Evolutionary conservation across 371 early-diverging fungal species (phyloP), one percentile per base, ranked within the genome.

Genomic region (Rhizopus delemar): DNA sequence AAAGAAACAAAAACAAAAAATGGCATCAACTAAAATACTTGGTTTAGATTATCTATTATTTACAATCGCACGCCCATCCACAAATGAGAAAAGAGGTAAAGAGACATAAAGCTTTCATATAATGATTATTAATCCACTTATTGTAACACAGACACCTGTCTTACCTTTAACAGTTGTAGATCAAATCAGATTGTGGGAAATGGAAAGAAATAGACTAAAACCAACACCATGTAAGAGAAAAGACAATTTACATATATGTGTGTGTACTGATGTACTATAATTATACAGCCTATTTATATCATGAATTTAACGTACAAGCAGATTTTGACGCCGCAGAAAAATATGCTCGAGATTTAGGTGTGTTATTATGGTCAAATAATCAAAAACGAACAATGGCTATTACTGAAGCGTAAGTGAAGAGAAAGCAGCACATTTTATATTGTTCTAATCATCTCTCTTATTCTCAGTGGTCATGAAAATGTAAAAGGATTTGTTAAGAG

Each of bases 111-210:
- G 9, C 22, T 38, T 4, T 33, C 41, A 29, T 4, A 41, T 7
- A 9, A 34, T 39, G 11, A 6, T 38, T 28, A 48, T 57, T 48
- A 11, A 31, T n/a, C 28, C 22, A 22, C 22, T 22, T 22, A 22
- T 22, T 50, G 48, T 2, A 8, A 31, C 13, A 13, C 66, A 86
- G 78, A 73, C 74, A 3, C 94, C 95, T 0, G 75, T 94, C n/a
- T 65, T 99, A 46, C 98, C 99, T 0, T 63, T 89, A 11, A 96
- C 97, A 1, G 95, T 99, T 4, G 85, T 94, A 0, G 99, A 98
- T 77, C 99, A 99, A 75, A 92, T 99, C 34, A 80, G 90, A 36
- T 74, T 99, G 57, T 99, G 99, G 99, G 99, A 99, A 73, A 87
- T 91, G 75, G 99, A 99, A 70, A 84, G 92, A 63, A 93, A 98